Conservation (phyloP, 1,139 yeast species). For the Scheffersomyces segobiensis region DNA sequence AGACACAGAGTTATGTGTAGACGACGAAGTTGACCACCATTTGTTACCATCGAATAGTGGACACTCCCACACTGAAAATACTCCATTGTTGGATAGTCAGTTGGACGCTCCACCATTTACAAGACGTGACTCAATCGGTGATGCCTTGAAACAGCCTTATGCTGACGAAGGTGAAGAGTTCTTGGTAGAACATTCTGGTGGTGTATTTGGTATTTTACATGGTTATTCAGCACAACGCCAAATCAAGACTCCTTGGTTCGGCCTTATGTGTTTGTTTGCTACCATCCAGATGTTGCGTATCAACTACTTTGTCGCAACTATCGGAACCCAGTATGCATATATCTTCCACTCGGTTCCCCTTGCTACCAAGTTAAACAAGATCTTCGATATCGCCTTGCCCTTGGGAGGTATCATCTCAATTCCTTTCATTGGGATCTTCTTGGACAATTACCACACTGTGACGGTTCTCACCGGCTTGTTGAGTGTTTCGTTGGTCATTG, state of each 20-base stretch:
- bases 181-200: conserved; percentile 37
- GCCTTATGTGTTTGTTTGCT: conserved; percentile 38
- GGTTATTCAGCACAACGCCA: conserved; percentile 44
- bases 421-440: conserved; percentile 43
- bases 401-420: conserved; percentile 45
- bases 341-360: conserved; percentile 27
- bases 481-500: conserved; percentile 33
- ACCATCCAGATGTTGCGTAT: conserved; percentile 46
- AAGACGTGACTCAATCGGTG: conserved; percentile 47
- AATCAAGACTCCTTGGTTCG: conserved; percentile 45
- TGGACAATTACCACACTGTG: conserved; percentile 40
- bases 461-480: conserved; percentile 32
- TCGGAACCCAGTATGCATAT: conserved; percentile 45
- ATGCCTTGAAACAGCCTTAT: conserved; percentile 47
- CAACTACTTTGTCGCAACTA: conserved; percentile 49
- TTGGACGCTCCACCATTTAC: conserved; percentile 8
- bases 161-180: conserved; percentile 40
- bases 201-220: conserved; percentile 45
- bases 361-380: conserved; percentile 34
- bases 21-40: conserved; percentile 15
- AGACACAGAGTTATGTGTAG: conserved; percentile 27
- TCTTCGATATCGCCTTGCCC: conserved; percentile 48
- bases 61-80: conserved; percentile 17
- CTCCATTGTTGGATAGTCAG: conserved; percentile 16
- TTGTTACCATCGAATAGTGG: background rate